A percentile compares a stretch with the other conserved stretches of the same genome.
Conservation (phyloP, 495 filamentous ascomycete genomes). For the Cladorrhinum samala region DNA sequence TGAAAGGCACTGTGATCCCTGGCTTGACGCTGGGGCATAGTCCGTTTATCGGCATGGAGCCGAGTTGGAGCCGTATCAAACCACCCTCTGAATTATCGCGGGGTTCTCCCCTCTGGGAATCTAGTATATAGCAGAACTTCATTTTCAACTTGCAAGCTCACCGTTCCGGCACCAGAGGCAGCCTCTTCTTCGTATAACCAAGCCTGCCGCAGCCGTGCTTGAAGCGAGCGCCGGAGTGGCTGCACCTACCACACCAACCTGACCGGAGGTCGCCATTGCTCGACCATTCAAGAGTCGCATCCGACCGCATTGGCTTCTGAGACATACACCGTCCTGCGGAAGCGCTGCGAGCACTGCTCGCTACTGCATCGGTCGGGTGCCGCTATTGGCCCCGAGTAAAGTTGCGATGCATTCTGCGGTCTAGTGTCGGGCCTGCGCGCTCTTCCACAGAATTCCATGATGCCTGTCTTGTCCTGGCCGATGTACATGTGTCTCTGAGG, state of each 20-base stretch:
- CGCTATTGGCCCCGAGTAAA: slow-evolving; percentile 15
- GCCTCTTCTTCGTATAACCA: slow-evolving; percentile 1
- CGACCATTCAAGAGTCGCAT: slow-evolving; percentile 12
- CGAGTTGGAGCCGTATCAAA: not conserved
- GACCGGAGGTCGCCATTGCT: slow-evolving; percentile 11
- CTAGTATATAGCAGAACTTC: not conserved
- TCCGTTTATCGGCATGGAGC: not conserved
- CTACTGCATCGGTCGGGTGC: slow-evolving; percentile 13
- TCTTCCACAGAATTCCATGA: slow-evolving; percentile 12
- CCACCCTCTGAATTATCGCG: not conserved
- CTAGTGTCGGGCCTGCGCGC: not conserved
- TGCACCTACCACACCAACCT: not conserved
- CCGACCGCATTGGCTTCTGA: slow-evolving; percentile 17
- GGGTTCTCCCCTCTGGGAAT: not conserved
- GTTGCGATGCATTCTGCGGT: not conserved
- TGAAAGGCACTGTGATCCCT: not conserved
- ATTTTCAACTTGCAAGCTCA: not conserved
- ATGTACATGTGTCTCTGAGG: not conserved
- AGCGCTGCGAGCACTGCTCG: slow-evolving; percentile 13
- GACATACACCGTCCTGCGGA: slow-evolving; percentile 24
- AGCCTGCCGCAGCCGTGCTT: slow-evolving; percentile 1
- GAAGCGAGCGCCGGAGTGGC: slow-evolving; percentile 4
- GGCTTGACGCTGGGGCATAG: not conserved
- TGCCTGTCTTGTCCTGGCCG: slow-evolving; percentile 6
- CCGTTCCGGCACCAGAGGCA: not conserved